Conservation (phyloP, 306 rosid genomes). For the Lathyrus sativus region DNA sequence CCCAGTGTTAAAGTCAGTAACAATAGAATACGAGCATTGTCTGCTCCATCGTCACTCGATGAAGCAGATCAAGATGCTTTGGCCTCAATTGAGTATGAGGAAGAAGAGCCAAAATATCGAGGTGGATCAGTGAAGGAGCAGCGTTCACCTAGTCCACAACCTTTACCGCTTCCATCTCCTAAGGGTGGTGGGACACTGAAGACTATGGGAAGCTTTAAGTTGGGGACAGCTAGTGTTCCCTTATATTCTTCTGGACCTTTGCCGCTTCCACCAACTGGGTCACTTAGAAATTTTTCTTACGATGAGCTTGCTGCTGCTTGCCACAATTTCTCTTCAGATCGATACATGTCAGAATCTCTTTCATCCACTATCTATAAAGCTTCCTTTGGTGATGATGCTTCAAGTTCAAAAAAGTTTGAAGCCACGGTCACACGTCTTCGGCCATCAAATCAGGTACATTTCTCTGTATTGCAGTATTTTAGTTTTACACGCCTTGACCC, state of each 20-base stretch:
- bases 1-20: not conserved
- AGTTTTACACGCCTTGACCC: slow-evolving; percentile 23
- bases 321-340: slow-evolving; percentile 24
- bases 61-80: slow-evolving; percentile 18
- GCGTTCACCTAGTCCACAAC: slow-evolving; percentile 2
- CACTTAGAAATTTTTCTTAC: slow-evolving; percentile 7
- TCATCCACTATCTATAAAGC: slow-evolving; percentile 26
- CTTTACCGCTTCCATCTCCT: slow-evolving; percentile 29
- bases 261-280: slow-evolving; percentile 25
- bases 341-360: slow-evolving; percentile 26
- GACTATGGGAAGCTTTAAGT: slow-evolving; percentile 23
- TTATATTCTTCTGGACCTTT: slow-evolving; percentile 21
- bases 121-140: slow-evolving; percentile 21
- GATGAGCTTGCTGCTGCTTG: slow-evolving; percentile 28
- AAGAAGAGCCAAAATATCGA: slow-evolving; percentile 16
- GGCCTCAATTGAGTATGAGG: not conserved
- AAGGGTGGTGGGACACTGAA: slow-evolving; percentile 18
- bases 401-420: slow-evolving; percentile 29
- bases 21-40: slow-evolving; percentile 19
- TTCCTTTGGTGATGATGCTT: slow-evolving; percentile 23
- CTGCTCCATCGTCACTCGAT: slow-evolving; percentile 27
- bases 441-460: slow-evolving; percentile 29
- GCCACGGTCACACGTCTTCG: slow-evolving; percentile 26
- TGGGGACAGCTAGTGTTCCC: slow-evolving; percentile 7
- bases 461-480: slow-evolving; percentile 1